Evolutionary conservation across 2,329 filamentous ascomycete genomes (phyloP).

Genomic region (Ramularia collo-cygni): DNA sequence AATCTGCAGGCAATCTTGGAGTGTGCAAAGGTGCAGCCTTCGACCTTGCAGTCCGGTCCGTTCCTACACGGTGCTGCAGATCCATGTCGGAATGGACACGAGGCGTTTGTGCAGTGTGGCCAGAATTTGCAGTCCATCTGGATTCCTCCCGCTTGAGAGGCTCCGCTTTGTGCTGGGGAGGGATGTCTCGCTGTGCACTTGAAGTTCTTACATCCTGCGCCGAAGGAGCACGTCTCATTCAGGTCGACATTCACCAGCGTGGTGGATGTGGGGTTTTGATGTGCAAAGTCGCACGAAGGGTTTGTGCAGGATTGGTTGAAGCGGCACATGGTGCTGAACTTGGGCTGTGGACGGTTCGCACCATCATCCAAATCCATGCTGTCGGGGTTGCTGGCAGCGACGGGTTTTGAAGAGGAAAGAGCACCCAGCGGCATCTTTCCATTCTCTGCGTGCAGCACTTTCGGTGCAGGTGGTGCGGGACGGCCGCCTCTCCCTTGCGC

Average conservation of each 20-base stretch:
- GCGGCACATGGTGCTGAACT: conserved; percentile 67
- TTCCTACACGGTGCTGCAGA: conserved; percentile 87
- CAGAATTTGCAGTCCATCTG: conserved; percentile 86
- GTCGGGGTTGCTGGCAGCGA: conserved; percentile 27
- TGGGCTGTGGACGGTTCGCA: conserved; percentile 45
- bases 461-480: neutral
- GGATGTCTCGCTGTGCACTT: conserved; percentile 92
- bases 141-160: conserved; percentile 62
- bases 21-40: conserved; percentile 87
- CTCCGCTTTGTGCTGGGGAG: conserved; percentile 85
- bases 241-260: conserved; percentile 71
- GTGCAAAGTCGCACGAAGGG: conserved; percentile 83
- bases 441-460: conserved; percentile 15
- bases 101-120: conserved; percentile 84
- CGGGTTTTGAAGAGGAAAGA: conserved; percentile 8
- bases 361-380: conserved; percentile 56
- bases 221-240: conserved; percentile 72
- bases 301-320: conserved; percentile 87
- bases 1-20: conserved; percentile 78
- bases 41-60: conserved; percentile 74
- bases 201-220: conserved; percentile 87
- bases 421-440: conserved; percentile 19
- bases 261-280: conserved; percentile 86
- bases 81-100: conserved; percentile 76
- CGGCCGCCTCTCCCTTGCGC: conserved; percentile 1